Base-by-base conservation (phyloP, 345 rosid genomes). In the Hibiscus mutabilis region DNA sequence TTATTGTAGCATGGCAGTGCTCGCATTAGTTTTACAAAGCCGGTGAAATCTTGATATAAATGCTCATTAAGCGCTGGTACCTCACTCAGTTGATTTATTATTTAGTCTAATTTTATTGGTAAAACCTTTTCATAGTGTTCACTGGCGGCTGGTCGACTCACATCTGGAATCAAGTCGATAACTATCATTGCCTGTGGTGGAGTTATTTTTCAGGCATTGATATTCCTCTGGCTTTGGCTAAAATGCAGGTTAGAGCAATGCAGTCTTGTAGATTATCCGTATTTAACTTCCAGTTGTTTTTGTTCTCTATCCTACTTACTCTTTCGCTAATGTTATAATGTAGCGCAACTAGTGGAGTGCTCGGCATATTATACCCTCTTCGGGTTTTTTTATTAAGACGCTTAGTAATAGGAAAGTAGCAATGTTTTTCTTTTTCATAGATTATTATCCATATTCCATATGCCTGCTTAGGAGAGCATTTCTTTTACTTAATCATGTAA, bases 201-300 rank as follows among this genome's bases (percentile, higher is more conserved):
- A 65, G 80, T 74, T 81, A 72, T 87, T 66, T 82, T 82, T 78
- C 96, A 94, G 79, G 90, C 91, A 67, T 60, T 81, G 78, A 86
- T 87, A n/a, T 89, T 85, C 55, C 73, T 91, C 68, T 88, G 94
- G 92, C 74, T 91, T 88, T 85, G 89, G 78, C 79, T 89, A 44
- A 76, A 81, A 24, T 77, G 84, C 84, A 88, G 97, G 97, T 94
- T 70, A 19, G 71, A 64, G 35, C 44, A 51, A 16, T 21, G 31
- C 58, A 52, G 53, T 46, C 12, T 68, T 57, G 13, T 42, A 46
- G 71, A 24, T 10, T 22, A 31, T 58, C 73, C 11, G 21, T 68
- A 10, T 22, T 67, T 10, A 44, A 67, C 11, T 64, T 67, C 27
- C 40, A 55, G n/a, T 21, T 60, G 13, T 72, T 73, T 57, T 35